A percentile compares a stretch with the other conserved stretches of the same genome.
phyloP scores from a whole-genome alignment of 495 filamentous ascomycete genomes.

The Penicillium subrubescens region DNA sequence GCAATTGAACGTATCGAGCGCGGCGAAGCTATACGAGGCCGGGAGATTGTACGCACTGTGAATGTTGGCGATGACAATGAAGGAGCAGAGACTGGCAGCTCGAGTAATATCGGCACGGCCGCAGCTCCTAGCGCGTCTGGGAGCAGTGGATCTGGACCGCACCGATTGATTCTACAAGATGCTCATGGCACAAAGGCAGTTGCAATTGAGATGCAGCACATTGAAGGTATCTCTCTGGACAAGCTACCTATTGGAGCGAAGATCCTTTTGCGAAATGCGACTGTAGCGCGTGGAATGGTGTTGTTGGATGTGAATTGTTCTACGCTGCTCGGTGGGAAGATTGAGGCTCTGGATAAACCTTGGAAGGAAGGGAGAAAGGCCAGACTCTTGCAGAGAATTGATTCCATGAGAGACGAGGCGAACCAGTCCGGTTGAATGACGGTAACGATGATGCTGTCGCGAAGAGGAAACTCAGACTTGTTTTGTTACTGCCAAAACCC shows the following conservation, averaged over 20 bases:
- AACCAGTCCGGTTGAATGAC: background rate
- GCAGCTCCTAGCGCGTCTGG: constrained; percentile 22
- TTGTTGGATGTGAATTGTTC: constrained; percentile 68
- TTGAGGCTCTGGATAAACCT: constrained; percentile 73
- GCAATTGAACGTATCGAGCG: constrained; percentile 79
- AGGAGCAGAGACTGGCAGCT: constrained; percentile 27
- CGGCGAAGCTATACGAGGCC: constrained; percentile 78
- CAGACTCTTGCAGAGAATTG: constrained; percentile 63
- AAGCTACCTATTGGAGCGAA: constrained; percentile 79
- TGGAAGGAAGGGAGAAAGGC: constrained; percentile 77
- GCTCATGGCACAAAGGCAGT: constrained; percentile 66
- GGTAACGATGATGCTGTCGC: background rate
- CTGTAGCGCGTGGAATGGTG: constrained; percentile 75
- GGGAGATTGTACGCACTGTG: constrained; percentile 77
- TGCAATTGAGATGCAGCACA: constrained; percentile 69
- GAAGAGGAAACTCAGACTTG: background rate
- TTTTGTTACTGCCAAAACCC: background rate
- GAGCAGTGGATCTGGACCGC: constrained; percentile 56
- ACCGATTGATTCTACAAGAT: constrained; percentile 85
- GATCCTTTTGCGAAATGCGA: constrained; percentile 65
- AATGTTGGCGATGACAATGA: constrained; percentile 52
- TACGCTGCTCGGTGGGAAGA: constrained; percentile 79
- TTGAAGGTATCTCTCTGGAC: constrained; percentile 65
- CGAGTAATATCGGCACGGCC: constrained; percentile 11
- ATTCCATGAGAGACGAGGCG: constrained; percentile 21